Evolutionary conservation across 352 stramenopile genomes (phyloP).

Genomic region (Pythium aristosporum): DNA sequence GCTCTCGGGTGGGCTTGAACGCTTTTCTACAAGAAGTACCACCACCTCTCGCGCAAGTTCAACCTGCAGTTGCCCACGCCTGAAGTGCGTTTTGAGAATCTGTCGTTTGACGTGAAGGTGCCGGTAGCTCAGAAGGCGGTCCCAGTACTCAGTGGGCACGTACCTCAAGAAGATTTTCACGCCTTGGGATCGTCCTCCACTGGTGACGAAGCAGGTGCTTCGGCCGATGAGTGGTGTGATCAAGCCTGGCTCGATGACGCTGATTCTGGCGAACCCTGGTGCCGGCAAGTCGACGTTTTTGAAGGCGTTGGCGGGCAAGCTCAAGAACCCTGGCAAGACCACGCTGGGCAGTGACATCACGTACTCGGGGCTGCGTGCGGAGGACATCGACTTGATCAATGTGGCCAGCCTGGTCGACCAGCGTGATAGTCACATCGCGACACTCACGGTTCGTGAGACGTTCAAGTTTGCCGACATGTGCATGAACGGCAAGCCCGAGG

Average conservation of each 20-base stretch:
- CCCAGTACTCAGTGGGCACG: conserved; percentile 52
- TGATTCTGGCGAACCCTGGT: conserved; percentile 70
- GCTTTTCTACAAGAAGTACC: conserved; percentile 86
- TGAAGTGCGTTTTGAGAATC: conserved; percentile 77
- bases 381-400: conserved; percentile 68
- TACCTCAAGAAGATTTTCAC: conserved; percentile 48
- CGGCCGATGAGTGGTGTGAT: conserved; percentile 62
- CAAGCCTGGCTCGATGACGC: conserved; percentile 44
- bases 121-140: conserved; percentile 35
- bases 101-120: conserved; percentile 65
- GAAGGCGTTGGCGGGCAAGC: conserved; percentile 65
- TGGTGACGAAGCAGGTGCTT: conserved; percentile 49
- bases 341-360: conserved; percentile 56
- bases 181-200: conserved; percentile 44
- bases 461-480: conserved; percentile 95
- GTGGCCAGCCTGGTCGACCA: conserved; percentile 63
- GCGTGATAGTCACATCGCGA: conserved; percentile 86
- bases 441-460: conserved; percentile 93
- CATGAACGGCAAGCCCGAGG: conserved; percentile 56
- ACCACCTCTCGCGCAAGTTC: conserved; percentile 66
- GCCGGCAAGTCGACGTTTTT: conserved; percentile 80
- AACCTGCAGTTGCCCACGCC: conserved; percentile 59
- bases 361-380: conserved; percentile 52
- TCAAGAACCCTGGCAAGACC: conserved; percentile 45
- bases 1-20: conserved; percentile 66